Percentiles rank a stretch among this genome's conserved stretches.
These are phyloP conservation scores for Neoarthrinium moseri DNA, from an alignment of 2,329 filamentous ascomycete species.

Conservation along the genomic window DNA sequence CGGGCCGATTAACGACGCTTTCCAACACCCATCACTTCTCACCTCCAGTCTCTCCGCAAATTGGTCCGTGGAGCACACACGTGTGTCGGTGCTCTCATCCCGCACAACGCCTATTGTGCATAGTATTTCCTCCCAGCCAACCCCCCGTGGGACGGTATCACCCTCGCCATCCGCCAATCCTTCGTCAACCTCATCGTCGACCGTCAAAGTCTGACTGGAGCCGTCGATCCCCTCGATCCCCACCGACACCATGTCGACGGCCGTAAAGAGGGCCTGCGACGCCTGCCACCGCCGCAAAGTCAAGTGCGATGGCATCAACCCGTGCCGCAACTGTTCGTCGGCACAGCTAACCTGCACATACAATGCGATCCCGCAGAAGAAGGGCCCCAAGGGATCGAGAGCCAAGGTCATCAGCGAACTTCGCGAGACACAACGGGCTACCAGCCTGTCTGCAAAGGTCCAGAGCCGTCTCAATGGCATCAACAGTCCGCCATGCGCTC, in stretches of 20 bases:
- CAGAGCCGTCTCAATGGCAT: constrained; percentile 60
- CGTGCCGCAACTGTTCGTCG: constrained; percentile 69
- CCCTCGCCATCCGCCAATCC: neutral
- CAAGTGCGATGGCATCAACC: constrained; percentile 69
- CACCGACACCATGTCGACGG: constrained; percentile 29
- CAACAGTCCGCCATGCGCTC: constrained; percentile 43
- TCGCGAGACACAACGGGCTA: constrained; percentile 66
- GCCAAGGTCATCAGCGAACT: constrained; percentile 76
- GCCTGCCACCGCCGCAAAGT: constrained; percentile 74
- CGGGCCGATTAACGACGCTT: constrained; percentile 31
- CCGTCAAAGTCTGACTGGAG: neutral
- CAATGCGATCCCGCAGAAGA: constrained; percentile 73
- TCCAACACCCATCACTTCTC: constrained; percentile 17
- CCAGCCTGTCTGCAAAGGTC: constrained; percentile 60
- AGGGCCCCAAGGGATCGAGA: constrained; percentile 71
- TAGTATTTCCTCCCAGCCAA: neutral
- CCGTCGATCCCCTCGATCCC: neutral
- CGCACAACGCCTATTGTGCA: constrained; percentile 5
- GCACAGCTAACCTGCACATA: constrained; percentile 70
- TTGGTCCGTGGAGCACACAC: constrained; percentile 12
- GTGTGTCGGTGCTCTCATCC: constrained; percentile 11
- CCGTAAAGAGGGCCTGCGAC: constrained; percentile 60
- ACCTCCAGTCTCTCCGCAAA: constrained; percentile 21
- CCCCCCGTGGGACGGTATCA: constrained; percentile 5
- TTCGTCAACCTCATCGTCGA: neutral